Base-by-base conservation (phyloP, 805 yeast species). In the Candida chilensis region DNA sequence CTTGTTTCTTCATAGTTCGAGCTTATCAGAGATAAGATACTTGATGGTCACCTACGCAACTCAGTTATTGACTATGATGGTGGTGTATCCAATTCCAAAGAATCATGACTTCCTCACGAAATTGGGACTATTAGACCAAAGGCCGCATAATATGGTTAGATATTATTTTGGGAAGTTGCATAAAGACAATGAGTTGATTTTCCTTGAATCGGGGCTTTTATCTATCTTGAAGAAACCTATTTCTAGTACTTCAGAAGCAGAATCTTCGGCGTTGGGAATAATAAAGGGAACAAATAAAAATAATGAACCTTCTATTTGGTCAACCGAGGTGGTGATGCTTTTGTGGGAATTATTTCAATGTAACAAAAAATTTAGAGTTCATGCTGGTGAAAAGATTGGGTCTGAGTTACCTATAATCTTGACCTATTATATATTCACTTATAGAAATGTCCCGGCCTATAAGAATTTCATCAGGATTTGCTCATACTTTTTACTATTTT, bases 341-440 rank as follows among this genome's bases (percentile, higher is more conserved):
- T 40, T 82, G 11, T 84, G 94, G 83, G 94, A 83, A 42, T 54
- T 86, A 26, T 54, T 73, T 20, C 90, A 84, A 45, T 77, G 86
- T 41, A 90, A 90, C 52, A 62, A 61, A 35, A 52, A 52, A 29
- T 77, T 80, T 42, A 64, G 65, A 34, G 51, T 65, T 3, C 17
- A 46, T 16, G 38, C 52, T 3, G 48, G 41, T 2, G 60, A 64
- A 10, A 59, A 64, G 27, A 62, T 64, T 37, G 68, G 76, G 2
- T 59, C 67, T 18, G 79, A 78, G 39, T 49, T 82, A 24, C 49
- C 71, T 26, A 55, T 81, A 0, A 51, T 68, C 2, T 50, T 82
- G 13, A 43, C 77, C 5, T 82, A 69, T 48, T 72, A 81, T 48
- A 59, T 84, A 29, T 57, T 60, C 32, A 69, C 65, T 16, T 74